Base-by-base conservation (phyloP, 805 yeast species). In the Yarrowia sp. region DNA sequence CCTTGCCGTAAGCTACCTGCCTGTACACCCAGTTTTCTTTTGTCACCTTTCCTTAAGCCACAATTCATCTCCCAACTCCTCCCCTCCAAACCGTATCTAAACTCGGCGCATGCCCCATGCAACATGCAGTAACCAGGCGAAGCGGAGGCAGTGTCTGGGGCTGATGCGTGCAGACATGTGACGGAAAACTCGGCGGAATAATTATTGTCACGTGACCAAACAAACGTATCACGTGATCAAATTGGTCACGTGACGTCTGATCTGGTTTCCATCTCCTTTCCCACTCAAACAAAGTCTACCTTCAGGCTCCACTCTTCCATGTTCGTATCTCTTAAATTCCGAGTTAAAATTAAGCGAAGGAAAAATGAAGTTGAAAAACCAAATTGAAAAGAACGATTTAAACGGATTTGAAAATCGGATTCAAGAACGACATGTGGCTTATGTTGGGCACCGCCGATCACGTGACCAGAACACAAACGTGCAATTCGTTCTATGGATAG, bases 71-170 rank as follows among this genome's bases (percentile, higher is more conserved):
- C 50, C 11, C 15, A 46, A 10, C 5, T 46, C 35, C 5, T 16
- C 36, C 16, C 8, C 2, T 1, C 3, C 5, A 48, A 48, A 48
- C 52, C 36, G 14, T 26, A 48, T 48, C 52, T 48, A 7, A 26
- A 26, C 32, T 5, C 32, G 12, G 8, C 16, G 52, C 52, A 22
- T 22, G 16, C 26, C 52, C 42, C 2, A 35, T 46, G 50, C 50
- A 14, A 19, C 50, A 46, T 35, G 56, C 56, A 50, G 41, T 50
- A 35, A 36, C 56, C 8, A 15, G 42, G 56, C 56, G 56, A 50
- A 35, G 56, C 56, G 56, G 41, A 8, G 56, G 56, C 56, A 35
- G 56, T 50, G 56, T 36, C 40, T 50, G 56, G 40, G 55, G 56
- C 56, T 50, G 41, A 15, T 5, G 9, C 11, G 9, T 12, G 35